Base-by-base conservation (phyloP, 495 filamentous ascomycete species). In the Neurospora tetrasperma region DNA sequence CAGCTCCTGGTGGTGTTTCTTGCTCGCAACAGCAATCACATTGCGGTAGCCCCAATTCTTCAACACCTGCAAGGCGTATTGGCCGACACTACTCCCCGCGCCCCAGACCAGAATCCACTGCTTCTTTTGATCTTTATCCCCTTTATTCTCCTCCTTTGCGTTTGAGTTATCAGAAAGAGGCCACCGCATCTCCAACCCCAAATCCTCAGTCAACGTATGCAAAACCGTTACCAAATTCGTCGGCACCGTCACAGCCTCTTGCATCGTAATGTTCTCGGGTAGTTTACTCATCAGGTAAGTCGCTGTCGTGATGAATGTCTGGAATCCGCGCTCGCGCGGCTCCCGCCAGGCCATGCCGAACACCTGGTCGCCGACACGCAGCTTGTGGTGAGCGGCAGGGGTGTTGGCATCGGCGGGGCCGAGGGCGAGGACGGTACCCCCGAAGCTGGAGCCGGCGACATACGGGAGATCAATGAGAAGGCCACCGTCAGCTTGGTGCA, bases 191-290 rank as follows among this genome's bases (percentile, higher is more conserved):
- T 78, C 78, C n/a, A 88, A 71, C 20, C 72, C 76, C n/a, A 88
- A 72, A 59, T 86, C 86, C 3, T 74, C 76, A 5, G 80, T 80
- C 8, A 87, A 62, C 20, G 82, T 78, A 71, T 88, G 82, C 72
- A 86, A 84, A 2, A 84, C 83, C 1, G 86, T 88, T n/a, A 88
- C 81, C 69, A 88, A 73, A 70, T 88, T 88, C 54, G 85, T 83
- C 1, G 85, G 81, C 4, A 88, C 76, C 0, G 85, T 84, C 7
- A 87, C 82, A 1, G 85, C 87, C 74, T 86, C 78, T 71, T 82
- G 75, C 40, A 84, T 71, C 0, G 75, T 78, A 69, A 84, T 71
- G 39, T 77, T 76, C 9, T 76, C 71, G 0, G 84, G 85, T 14
- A 87, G 48, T 80, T 79, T 46, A 74, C 79, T 74, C 71, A 82